These are phyloP conservation scores for Russula virescens DNA, from an alignment of 768 basidiomycete species.

Conservation along the genomic window DNA sequence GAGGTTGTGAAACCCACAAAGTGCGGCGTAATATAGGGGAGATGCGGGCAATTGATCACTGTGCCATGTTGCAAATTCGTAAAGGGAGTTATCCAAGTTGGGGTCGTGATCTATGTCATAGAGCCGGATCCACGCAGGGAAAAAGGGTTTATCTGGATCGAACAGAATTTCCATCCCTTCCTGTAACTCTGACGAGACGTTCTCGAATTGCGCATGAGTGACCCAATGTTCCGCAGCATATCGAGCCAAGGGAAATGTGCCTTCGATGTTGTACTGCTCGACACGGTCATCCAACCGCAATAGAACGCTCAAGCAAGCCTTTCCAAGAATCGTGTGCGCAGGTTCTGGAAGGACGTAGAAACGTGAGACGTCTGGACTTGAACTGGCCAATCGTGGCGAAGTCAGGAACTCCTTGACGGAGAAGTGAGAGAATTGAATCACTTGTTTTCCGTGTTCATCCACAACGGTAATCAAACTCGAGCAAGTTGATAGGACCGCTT, in stretches of 20 bases:
- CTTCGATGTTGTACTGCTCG: background rate
- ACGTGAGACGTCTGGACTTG: background rate
- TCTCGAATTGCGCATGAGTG: background rate
- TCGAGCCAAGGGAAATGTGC: background rate
- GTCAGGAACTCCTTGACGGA: conserved; percentile 5
- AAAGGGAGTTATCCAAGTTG: background rate
- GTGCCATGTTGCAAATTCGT: background rate
- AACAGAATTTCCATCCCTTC: background rate
- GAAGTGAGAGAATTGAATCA: background rate
- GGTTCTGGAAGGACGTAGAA: background rate
- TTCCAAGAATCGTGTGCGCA: background rate
- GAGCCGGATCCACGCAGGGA: background rate
- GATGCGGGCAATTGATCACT: too few species aligned
- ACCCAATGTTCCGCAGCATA: background rate
- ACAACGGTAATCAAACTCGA: background rate
- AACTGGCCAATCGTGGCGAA: background rate
- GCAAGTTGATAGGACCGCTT: background rate
- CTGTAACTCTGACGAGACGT: background rate
- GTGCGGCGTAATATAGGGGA: background rate
- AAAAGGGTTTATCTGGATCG: background rate
- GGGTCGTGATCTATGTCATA: background rate
- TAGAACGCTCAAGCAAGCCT: background rate
- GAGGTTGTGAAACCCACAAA: background rate
- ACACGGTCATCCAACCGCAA: background rate
- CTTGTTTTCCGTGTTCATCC: background rate